Percentiles rank a stretch among this genome's conserved stretches.
Evolutionary conservation across 2,329 filamentous ascomycete species (phyloP).

Genomic region (Aspergillus udagawae): DNA sequence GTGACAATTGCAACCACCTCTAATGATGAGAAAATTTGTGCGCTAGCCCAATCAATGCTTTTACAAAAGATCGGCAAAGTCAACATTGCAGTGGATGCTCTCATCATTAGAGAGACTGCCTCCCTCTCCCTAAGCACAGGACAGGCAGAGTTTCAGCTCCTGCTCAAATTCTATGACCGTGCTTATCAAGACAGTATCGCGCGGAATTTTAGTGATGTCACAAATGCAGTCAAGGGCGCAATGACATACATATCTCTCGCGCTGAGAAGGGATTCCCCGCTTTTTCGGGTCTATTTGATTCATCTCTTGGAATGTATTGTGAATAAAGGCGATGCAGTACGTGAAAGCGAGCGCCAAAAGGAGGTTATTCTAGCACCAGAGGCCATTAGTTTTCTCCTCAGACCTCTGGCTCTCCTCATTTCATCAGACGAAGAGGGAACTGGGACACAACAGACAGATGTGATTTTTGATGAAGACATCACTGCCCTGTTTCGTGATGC

Average conservation of each 20-base stretch:
- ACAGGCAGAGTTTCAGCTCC: constrained; percentile 74
- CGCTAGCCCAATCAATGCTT: constrained; percentile 89
- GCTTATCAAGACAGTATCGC: constrained; percentile 69
- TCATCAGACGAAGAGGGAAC: constrained; percentile 41
- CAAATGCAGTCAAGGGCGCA: constrained; percentile 75
- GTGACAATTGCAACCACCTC: constrained; percentile 80
- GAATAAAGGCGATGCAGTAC: constrained; percentile 81
- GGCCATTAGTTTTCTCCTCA: constrained; percentile 83
- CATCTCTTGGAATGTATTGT: constrained; percentile 83
- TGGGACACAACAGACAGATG: constrained; percentile 25
- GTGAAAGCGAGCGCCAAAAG: constrained; percentile 68
- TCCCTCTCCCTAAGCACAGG: constrained; percentile 72
- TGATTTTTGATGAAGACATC: constrained; percentile 60
- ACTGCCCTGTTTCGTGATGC: constrained; percentile 77
- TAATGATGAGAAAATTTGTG: constrained; percentile 86
- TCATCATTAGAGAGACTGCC: constrained; percentile 79
- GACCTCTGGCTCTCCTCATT: constrained; percentile 81
- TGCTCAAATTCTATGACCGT: constrained; percentile 78
- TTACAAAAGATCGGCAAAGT: constrained; percentile 92
- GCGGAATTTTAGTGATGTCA: constrained; percentile 62
- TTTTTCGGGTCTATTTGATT: constrained; percentile 79
- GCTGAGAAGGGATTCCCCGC: constrained; percentile 62
- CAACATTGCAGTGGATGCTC: constrained; percentile 72
- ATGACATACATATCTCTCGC: constrained; percentile 72
- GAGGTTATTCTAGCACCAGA: constrained; percentile 78